Conservation (phyloP, 1,284 basidiomycete species). For the Peniophora sp. region DNA sequence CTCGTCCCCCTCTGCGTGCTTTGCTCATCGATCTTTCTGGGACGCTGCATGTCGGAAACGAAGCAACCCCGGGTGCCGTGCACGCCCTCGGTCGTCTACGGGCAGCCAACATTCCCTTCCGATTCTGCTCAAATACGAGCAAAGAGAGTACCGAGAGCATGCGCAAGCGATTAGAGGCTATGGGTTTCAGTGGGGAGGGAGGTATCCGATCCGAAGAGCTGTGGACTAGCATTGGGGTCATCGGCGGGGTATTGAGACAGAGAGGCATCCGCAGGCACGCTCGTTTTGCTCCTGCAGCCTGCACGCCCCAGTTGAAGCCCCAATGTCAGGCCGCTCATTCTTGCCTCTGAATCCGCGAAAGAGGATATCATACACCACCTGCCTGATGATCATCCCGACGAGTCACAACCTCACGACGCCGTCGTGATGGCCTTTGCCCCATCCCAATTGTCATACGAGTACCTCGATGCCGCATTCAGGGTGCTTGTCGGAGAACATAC, state of each 20-base stretch:
- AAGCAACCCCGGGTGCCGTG: conserved; percentile 41
- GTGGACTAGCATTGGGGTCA: conserved; percentile 58
- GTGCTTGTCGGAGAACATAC: conserved; percentile 35
- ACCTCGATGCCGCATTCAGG: conserved; percentile 61
- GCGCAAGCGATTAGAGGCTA: conserved; percentile 30
- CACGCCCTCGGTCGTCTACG: conserved; percentile 43
- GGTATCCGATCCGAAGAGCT: conserved; percentile 35
- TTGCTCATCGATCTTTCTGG: conserved; percentile 67
- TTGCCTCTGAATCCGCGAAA: conserved; percentile 51
- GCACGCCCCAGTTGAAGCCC: background rate
- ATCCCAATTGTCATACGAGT: conserved; percentile 41
- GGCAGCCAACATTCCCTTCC: conserved; percentile 38
- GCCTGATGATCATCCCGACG: conserved; percentile 10
- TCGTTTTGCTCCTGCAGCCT: background rate
- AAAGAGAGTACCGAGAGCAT: conserved; percentile 45
- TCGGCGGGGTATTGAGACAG: conserved; percentile 36
- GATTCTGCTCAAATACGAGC: conserved; percentile 57
- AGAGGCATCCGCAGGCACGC: conserved; percentile 33
- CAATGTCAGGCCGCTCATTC: conserved; percentile 42
- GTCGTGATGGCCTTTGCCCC: conserved; percentile 66
- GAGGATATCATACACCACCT: conserved; percentile 35
- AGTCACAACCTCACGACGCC: conserved; percentile 35
- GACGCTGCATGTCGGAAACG: conserved; percentile 51
- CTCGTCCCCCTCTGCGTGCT: conserved; percentile 32
- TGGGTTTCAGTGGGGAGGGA: conserved; percentile 33